Percentiles rank a stretch among this genome's conserved stretches.
Conservation (phyloP, 2,329 filamentous ascomycete genomes). For the Pestalotiopsis sp. region DNA sequence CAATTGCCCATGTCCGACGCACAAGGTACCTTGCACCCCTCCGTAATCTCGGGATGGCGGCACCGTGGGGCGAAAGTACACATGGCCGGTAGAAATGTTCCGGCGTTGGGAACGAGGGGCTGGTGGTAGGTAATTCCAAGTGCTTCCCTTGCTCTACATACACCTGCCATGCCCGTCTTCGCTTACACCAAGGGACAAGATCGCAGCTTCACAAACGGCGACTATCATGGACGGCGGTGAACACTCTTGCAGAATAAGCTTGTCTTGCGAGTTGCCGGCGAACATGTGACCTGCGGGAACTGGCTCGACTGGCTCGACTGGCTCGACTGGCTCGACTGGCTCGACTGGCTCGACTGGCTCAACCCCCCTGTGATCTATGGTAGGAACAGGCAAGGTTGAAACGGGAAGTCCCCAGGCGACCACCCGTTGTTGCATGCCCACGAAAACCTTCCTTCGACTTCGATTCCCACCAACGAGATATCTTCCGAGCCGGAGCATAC, state of each 20-base stretch:
- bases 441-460: background rate
- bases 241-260: background rate
- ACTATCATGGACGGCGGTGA: background rate
- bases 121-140: background rate
- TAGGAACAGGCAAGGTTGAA: background rate
- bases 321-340: background rate
- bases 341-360: background rate
- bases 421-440: background rate
- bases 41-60: background rate
- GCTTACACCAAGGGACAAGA: background rate
- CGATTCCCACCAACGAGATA: background rate
- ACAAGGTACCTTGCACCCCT: background rate
- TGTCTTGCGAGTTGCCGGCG: background rate
- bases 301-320: background rate
- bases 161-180: background rate
- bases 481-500: background rate
- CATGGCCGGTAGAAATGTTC: background rate
- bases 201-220: background rate
- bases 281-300: background rate
- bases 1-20: slow-evolving; percentile 1
- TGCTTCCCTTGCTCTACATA: background rate
- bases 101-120: background rate
- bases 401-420: slow-evolving; percentile 1
- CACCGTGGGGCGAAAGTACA: background rate
- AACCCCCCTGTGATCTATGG: background rate